Base-by-base conservation (phyloP, 164 flowering plant species). In the Vitis rupestris region DNA sequence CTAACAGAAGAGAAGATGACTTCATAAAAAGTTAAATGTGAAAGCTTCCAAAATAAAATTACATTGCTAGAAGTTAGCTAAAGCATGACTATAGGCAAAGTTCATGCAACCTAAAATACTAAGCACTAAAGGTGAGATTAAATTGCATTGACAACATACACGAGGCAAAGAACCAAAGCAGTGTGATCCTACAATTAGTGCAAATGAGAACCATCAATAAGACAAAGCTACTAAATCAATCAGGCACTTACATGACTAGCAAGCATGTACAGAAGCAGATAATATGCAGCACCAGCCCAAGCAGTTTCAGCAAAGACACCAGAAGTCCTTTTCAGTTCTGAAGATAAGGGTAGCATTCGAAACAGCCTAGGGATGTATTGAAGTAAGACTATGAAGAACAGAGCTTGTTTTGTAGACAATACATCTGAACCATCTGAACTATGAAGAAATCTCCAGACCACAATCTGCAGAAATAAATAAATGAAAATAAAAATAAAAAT, bases 261-360 rank as follows among this genome's bases (percentile, higher is more conserved):
- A 51, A 96, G 97, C 97, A 96, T 93, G 86, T 87, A 96, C 65
- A 91, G 78, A 31, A 96, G 83, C 83, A 96, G 76, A 82, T 96
- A 91, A 78, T 84, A 90, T 9, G 87, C 99, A 72, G 99, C 99
- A 69, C 99, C 99, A 59, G 99, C 98, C 93, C 96, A 96, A 56
- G 97, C 97, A 76, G 95, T 90, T 82, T 93, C 92, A 68, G 98
- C 97, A 83, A 96, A 88, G 69, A 88, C 97, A 70, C 99, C 99
- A 19, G 94, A 76, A 52, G 99, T 93, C 75, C 98, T 88, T 80
- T 93, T 93, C 72, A 93, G 64, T 75, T 96, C 98, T 64, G 95
- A 84, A 61, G 82, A 85, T 65, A 96, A 76, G 15, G 98, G 98
- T 11, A 84, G 11, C 12, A 93, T 80, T 29, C 97, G 87, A 50